Base-by-base conservation (phyloP, 768 basidiomycete species). In the Mycena venus region DNA sequence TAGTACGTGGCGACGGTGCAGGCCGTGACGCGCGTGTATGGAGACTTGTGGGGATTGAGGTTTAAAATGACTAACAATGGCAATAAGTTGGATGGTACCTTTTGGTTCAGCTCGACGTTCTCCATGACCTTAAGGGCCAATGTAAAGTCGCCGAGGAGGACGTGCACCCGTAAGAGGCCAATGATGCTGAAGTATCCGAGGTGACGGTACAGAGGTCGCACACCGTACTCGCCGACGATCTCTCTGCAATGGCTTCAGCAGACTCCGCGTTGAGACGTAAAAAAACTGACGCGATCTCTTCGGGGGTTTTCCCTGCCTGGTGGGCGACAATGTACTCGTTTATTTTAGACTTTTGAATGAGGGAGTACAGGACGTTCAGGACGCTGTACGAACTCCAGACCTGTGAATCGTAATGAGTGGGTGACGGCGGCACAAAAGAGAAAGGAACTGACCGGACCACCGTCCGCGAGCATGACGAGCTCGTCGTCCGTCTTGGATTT, bases 361-460 rank as follows among this genome's bases (percentile, higher is more conserved):
- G 90, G 23, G 97, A 99, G 87, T 99, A 99, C 31, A 99, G 89
- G 44, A 99, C 98, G 85, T 99, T 99, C 79, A 99, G 90, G 31
- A 99, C 98, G 75, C 95, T 97, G 87, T 99, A 99, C 62, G 96
- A 98, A 79, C 94, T 96, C 98, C 98, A 99, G 70, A 97, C 94
- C 91, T 97, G 77, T 17, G 27, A n/a, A 51, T 32, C 58, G 21
- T 53, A 29, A 42, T 73, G 23, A 68, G 53, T 21, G 47, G n/a
- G 31, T 11, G 21, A 64, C 77, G 79, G 19, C 25, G 9, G 70
- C 1, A 3, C 10, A 17, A 36, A 5, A 40, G 27, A 29, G 47
- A 31, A 59, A 61, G 78, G 77, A 15, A 88, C 90, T 75, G 60
- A 89, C 95, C 84, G 82, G 91, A 27, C 87, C 91, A 47, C 92